Evolutionary conservation across 1,284 basidiomycete genomes (phyloP).

Genomic region (Cutaneotrichosporon spelunceum): DNA sequence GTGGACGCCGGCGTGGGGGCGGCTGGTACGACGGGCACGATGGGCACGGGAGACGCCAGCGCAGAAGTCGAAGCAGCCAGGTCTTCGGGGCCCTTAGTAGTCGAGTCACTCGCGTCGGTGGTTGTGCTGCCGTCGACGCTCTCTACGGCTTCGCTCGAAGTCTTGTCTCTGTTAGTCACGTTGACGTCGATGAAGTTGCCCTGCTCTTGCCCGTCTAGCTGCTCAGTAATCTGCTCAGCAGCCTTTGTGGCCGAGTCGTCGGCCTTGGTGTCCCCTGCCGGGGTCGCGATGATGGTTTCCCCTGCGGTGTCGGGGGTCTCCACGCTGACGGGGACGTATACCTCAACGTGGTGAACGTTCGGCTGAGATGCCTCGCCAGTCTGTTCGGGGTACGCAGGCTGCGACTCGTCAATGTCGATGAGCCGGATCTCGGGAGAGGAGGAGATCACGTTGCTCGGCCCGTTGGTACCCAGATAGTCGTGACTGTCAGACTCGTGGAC

Average conservation of each 20-base stretch:
- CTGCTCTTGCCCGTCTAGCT: not conserved
- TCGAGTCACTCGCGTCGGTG: conserved; percentile 7
- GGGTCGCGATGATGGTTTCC: not conserved
- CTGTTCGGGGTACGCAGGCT: not conserved
- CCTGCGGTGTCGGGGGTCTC: not conserved
- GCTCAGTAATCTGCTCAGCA: conserved; percentile 1
- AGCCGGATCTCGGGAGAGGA: not conserved
- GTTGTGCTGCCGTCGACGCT: not conserved
- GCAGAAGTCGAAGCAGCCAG: not conserved
- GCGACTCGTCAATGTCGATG: conserved; percentile 4
- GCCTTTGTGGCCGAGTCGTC: not conserved
- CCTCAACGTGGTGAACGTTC: not conserved
- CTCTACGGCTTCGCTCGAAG: not conserved
- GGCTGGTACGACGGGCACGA: no score
- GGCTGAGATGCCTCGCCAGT: not conserved
- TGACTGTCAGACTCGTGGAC: conserved; percentile 7
- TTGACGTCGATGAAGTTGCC: conserved; percentile 1
- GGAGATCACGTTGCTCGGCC: not conserved
- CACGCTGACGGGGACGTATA: conserved; percentile 3
- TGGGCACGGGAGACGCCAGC: no score
- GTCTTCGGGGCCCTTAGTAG: not conserved
- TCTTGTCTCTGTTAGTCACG: conserved; percentile 2
- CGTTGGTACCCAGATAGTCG: not conserved
- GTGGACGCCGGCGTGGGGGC: not conserved
- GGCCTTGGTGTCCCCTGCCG: conserved; percentile 3